Conservation (phyloP, 768 basidiomycete genomes). For the Rhodotorula sphaerocarpa region DNA sequence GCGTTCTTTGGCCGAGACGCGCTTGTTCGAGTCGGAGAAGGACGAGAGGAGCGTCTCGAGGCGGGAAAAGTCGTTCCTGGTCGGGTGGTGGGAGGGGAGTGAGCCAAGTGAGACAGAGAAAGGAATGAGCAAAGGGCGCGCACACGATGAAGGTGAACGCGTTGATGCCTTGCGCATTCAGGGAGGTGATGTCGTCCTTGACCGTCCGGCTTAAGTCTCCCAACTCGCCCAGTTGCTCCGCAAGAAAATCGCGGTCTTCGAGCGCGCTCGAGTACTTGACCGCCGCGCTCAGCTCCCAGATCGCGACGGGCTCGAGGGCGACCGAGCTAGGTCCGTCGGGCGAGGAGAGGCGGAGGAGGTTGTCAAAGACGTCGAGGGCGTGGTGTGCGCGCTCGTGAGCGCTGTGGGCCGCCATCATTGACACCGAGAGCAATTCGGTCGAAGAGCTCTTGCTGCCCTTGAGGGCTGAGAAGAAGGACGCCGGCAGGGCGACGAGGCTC, state of each 20-base stretch:
- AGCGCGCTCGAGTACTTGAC: constrained; percentile 34
- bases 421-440: background rate
- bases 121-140: background rate
- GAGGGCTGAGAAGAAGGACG: background rate
- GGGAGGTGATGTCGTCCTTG: constrained; percentile 35
- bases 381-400: constrained; percentile 26
- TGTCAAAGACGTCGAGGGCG: constrained; percentile 39
- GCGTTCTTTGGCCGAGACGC: background rate
- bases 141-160: constrained; percentile 36
- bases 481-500: background rate
- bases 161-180: constrained; percentile 38
- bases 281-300: constrained; percentile 40
- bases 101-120: background rate
- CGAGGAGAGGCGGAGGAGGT: constrained; percentile 29
- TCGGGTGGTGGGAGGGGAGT: background rate
- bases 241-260: constrained; percentile 27
- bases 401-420: constrained; percentile 17
- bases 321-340: constrained; percentile 1
- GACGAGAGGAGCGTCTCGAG: constrained; percentile 33
- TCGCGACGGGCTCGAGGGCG: constrained; percentile 37
- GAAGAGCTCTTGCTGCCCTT: background rate
- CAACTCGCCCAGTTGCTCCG: constrained; percentile 18
- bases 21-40: background rate
- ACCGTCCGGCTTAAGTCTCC: constrained; percentile 35
- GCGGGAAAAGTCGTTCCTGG: constrained; percentile 34